Evolutionary conservation across 2,329 filamentous ascomycete species (phyloP), one percentile per base, ranked within the genome.

Genomic region (Hirsutella minnesotensis): DNA sequence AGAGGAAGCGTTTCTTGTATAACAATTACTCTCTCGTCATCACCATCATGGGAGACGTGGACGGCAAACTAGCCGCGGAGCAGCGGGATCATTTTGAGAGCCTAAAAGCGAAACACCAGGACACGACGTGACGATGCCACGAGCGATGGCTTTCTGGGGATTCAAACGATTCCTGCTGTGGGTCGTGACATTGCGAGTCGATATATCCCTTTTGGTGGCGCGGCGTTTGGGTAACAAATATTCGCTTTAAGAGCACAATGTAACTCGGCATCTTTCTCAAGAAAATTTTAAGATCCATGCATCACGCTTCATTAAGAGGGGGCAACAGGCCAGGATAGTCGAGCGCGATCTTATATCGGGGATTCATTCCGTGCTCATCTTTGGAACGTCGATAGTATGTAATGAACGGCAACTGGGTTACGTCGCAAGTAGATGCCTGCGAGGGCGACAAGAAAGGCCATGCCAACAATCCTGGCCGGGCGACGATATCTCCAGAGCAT

Each of bases 11-110:
- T 37, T 96, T 96, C 57, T 62, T 98, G 54, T 92, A 85, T 58
- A 98, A 96, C 59, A 98, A 98, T 61, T 96, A 94, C 62, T 94
- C 86, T 42, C 70, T 98, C 49, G 77, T 98, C n/a, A 70, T 87
- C 54, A 95, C 92, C 10, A 95, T 98, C 48, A 84, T 98, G 49
- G 79, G 83, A 55, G 83, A 90, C 53, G 73, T 78, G 4, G 71
- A 73, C 10, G 86, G 86, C 4, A 86, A 85, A 59, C 60, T 90
- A 55, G 77, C 83, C 1, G 66, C 68, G 20, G 88, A 95, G 55
- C 80, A 90, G 60, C 81, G 81, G 62, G 71, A 70, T 51, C 77
- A 88, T 62, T 89, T 92, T 58, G 81, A 84, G 56, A 68, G 68
- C 43, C 59, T 87, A 51, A 83, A 81, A 61, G 62, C 60, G 42